Evolutionary conservation across 345 rosid species (phyloP), one percentile per base, ranked within the genome.

Genomic region (Brassica juncea): DNA sequence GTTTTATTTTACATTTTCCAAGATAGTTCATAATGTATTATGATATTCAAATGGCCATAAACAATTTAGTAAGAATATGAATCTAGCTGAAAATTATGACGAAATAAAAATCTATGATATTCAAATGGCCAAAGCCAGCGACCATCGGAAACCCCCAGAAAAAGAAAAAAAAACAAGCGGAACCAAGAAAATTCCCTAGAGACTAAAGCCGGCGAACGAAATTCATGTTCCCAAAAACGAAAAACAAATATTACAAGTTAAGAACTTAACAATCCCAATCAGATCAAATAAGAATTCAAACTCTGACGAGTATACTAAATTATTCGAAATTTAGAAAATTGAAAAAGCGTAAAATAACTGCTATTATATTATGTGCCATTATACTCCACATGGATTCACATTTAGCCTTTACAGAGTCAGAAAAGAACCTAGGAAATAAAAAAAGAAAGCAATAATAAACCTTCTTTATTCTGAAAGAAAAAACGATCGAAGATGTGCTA

Each of bases 391-490:
- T 71, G 23, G 63, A 72, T 72, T 78, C 73, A 72, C 68, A 78
- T 78, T 4, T 66, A 58, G 68, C 68, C 37, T 78, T 72, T 72
- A 72, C 82, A 72, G 1, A 78, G 73, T 78, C 82, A 78, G 72
- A 71, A 70, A 71, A 30, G 72, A 78, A 64, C 76, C 76, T 64
- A 71, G 6, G 34, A 64, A 62, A 47, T 2, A 1, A 60, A 58
- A 23, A 66, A 66, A 69, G 1, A 76, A 76, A 76, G 34, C 31
- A 44, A 19, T 2, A 8, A 19, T 2, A 8, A 19, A 0, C n/a
- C 27, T 62, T 15, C 61, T 35, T 77, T 63, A 70, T 70, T 71
- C 66, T 52, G 61, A 39, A 55, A 35, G 0, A 54, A 65, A 65
- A 57, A 32, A 77, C 15, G 2, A 55, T 42, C 25, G 58, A 71